Conservation (phyloP, 202 grass and related monocot species). For the Setaria viridis region DNA sequence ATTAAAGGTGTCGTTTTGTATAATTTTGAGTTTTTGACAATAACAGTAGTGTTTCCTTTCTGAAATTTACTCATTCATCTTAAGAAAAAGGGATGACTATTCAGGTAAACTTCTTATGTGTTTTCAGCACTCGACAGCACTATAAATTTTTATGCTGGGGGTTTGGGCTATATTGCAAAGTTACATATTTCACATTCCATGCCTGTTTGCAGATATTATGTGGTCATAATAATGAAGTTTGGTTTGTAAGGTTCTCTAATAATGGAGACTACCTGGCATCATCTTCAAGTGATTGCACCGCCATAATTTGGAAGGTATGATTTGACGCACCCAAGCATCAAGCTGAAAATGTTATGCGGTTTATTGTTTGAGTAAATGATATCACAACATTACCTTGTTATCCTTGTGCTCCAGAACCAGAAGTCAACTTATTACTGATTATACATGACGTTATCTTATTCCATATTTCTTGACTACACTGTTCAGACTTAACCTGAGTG, state of each 20-base stretch:
- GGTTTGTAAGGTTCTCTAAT: constrained; percentile 99
- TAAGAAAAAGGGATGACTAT: constrained; percentile 9
- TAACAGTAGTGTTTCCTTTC: neutral
- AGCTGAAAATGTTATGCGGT: neutral
- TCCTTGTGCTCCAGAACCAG: constrained; percentile 28
- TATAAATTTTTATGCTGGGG: constrained; percentile 45
- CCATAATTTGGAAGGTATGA: constrained; percentile 96
- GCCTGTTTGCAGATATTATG: constrained; percentile 83
- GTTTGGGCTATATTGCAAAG: constrained; percentile 37
- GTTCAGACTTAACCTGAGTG: neutral
- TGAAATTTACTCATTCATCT: constrained; percentile 26
- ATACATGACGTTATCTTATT: constrained; percentile 4
- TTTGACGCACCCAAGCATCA: constrained; percentile 1
- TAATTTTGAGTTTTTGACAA: neutral
- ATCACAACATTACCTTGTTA: constrained; percentile 22
- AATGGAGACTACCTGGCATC: constrained; percentile 89
- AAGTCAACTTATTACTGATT: constrained; percentile 19
- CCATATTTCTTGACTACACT: constrained; percentile 15
- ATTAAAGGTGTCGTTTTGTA: constrained; percentile 16
- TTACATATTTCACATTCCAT: constrained; percentile 58
- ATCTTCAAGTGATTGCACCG: constrained; percentile 91
- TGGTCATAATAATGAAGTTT: constrained; percentile 96
- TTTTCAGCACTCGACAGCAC: constrained; percentile 34
- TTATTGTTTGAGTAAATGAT: constrained; percentile 44
- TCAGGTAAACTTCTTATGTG: constrained; percentile 40